Percentiles rank a stretch among this genome's conserved stretches.
These are phyloP conservation scores for Misopates orontium DNA, from an alignment of 257 asterid species.

Conservation along the genomic window DNA sequence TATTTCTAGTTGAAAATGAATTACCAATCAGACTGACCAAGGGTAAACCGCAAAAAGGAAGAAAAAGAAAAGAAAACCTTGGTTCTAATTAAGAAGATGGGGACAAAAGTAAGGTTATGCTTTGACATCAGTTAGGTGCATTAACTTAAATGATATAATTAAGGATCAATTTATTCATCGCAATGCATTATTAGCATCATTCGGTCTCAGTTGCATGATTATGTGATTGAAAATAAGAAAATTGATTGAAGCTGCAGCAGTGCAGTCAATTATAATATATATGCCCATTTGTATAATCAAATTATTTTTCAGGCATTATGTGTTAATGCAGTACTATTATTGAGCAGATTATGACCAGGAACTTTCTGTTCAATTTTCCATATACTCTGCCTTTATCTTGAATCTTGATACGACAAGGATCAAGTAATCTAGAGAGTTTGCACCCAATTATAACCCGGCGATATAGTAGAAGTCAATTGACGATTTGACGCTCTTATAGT, in stretches of 20 bases:
- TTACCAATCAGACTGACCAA: too few relatives aligned
- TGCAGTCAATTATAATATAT: not conserved
- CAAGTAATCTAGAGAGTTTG: too few relatives aligned
- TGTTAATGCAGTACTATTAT: not conserved
- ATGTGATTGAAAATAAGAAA: conserved; percentile 9
- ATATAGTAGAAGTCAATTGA: too few relatives aligned
- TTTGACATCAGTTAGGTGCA: conserved; percentile 26
- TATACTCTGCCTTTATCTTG: too few relatives aligned
- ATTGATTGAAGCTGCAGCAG: conserved; percentile 12
- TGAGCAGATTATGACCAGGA: not conserved
- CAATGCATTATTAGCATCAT: conserved; percentile 17
- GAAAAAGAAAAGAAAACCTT: not conserved
- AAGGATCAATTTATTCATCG: not conserved
- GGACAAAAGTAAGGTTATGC: conserved; percentile 20
- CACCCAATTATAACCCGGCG: too few relatives aligned
- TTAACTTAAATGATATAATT: conserved; percentile 8
- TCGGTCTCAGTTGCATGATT: conserved; percentile 17
- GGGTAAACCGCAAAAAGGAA: too few relatives aligned
- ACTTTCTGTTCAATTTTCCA: not conserved
- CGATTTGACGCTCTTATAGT: too few relatives aligned
- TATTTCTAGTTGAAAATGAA: too few relatives aligned
- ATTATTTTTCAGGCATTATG: not conserved
- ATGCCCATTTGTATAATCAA: too few relatives aligned
- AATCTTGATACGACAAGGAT: too few relatives aligned
- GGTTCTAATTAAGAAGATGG: conserved; percentile 2